phyloP scores from a whole-genome alignment of 169 alveolate species.

The Babesia sp. region DNA sequence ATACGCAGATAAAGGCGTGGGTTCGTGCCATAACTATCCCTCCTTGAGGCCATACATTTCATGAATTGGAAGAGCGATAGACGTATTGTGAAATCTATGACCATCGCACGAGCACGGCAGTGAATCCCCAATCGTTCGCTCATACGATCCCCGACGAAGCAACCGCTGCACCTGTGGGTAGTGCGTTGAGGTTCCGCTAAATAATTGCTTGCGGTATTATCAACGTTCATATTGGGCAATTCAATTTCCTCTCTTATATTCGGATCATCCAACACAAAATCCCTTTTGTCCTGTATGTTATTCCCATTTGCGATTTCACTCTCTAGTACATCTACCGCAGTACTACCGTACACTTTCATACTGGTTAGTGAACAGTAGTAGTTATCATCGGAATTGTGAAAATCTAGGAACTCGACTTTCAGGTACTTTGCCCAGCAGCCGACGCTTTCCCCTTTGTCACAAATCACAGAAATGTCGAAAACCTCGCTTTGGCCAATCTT shows the following conservation, averaged over 20 bases:
- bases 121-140: background rate
- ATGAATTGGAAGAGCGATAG: background rate
- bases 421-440: slow-evolving; percentile 78
- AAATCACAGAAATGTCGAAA: slow-evolving; percentile 72
- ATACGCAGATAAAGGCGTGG: background rate
- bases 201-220: background rate
- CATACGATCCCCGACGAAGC: background rate
- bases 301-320: slow-evolving; percentile 53
- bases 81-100: background rate
- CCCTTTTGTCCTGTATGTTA: background rate
- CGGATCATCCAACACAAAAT: background rate
- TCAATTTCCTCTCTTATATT: background rate
- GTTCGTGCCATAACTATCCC: background rate
- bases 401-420: slow-evolving; percentile 78
- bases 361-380: slow-evolving; percentile 83
- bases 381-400: slow-evolving; percentile 75
- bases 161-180: background rate
- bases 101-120: background rate
- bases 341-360: slow-evolving; percentile 80
- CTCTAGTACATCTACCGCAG: slow-evolving; percentile 80
- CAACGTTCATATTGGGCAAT: background rate
- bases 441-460: slow-evolving; percentile 67
- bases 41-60: background rate
- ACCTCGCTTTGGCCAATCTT: slow-evolving; percentile 74
- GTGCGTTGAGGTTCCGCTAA: background rate